Conservation (phyloP, 495 filamentous ascomycete genomes). For the Xylaria grammica region DNA sequence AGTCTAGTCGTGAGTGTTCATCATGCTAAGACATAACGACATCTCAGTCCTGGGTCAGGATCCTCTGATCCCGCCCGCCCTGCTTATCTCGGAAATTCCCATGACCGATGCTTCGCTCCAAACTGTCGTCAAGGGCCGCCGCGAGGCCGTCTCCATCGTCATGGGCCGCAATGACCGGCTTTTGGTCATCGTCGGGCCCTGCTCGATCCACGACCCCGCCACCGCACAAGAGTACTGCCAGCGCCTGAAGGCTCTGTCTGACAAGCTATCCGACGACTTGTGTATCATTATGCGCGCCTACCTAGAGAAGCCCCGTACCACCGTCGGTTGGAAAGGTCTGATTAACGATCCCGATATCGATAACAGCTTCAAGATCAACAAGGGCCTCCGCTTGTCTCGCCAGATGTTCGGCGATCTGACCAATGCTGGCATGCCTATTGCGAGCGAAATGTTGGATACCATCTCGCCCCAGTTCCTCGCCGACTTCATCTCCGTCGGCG, state of each 20-base stretch:
- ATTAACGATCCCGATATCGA: conserved; percentile 99
- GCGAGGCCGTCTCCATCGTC: conserved; percentile 82
- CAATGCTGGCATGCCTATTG: conserved; percentile 84
- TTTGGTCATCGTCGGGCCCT: conserved; percentile 92
- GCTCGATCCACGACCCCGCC: conserved; percentile 94
- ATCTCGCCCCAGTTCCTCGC: conserved; percentile 96
- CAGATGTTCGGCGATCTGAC: conserved; percentile 93
- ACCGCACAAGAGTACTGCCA: conserved; percentile 85
- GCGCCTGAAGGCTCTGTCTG: conserved; percentile 73
- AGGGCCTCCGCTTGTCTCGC: conserved; percentile 86
- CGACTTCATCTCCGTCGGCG: conserved; percentile 92
- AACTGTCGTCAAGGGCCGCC: conserved; percentile 81
- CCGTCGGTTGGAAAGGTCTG: conserved; percentile 97
- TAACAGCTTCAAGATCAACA: conserved; percentile 98
- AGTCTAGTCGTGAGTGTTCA: neutral
- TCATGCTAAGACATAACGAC: conserved; percentile 37
- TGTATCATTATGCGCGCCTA: conserved; percentile 97
- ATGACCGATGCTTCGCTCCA: conserved; percentile 65
- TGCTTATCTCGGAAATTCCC: conserved; percentile 88
- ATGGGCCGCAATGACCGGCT: conserved; percentile 81
- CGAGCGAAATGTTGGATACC: conserved; percentile 96
- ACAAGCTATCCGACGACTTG: conserved; percentile 79
- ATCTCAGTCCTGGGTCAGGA: conserved; percentile 90
- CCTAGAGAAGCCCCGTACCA: conserved; percentile 98
- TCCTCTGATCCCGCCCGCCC: conserved; percentile 86